These are phyloP conservation scores for Camillea tinctor DNA, from an alignment of 2,329 filamentous ascomycete species.

Conservation along the genomic window DNA sequence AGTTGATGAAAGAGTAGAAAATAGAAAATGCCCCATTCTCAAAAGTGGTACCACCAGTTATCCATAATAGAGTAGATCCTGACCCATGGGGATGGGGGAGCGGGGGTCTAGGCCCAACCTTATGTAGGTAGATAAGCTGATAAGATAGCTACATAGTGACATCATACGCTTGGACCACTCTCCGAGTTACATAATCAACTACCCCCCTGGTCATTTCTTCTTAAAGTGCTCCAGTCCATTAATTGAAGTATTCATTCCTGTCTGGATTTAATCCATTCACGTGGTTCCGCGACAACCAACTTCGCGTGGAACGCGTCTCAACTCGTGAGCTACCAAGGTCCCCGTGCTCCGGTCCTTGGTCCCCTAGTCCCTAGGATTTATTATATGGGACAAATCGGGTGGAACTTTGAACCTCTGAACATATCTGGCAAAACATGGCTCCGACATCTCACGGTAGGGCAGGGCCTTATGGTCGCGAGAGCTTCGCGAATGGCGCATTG, in stretches of 20 bases:
- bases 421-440: constrained; percentile 24
- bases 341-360: too few species aligned
- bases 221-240: neutral
- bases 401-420: neutral
- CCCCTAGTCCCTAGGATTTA: too few species aligned
- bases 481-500: constrained; percentile 20
- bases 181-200: neutral
- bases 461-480: constrained; percentile 24
- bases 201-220: neutral
- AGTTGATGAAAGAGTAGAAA: neutral
- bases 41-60: too few species aligned
- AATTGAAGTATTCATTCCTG: neutral
- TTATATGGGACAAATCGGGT: neutral
- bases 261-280: constrained; percentile 7
- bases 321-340: neutral
- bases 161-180: neutral
- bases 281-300: constrained; percentile 16
- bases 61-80: too few species aligned
- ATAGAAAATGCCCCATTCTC: too few species aligned
- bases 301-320: constrained; percentile 9
- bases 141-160: neutral
- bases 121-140: neutral
- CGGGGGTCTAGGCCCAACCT: neutral
- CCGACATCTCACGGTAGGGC: constrained; percentile 32
- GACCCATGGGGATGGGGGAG: neutral